Evolutionary conservation across 306 rosid species (phyloP), one percentile per base, ranked within the genome.

Genomic region (Vigna unguiculata): DNA sequence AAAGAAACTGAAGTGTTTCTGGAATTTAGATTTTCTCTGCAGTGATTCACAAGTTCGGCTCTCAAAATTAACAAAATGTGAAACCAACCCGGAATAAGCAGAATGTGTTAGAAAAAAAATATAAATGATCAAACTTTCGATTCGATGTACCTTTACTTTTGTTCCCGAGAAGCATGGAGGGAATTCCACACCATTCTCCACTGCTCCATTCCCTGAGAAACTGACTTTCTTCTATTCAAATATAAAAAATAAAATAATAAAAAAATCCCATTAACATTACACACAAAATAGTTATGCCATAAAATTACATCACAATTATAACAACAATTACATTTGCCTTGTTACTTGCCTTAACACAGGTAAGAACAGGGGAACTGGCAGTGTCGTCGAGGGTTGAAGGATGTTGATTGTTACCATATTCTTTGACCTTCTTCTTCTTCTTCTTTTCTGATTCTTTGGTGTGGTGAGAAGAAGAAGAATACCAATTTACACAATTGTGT

Each of bases 381-480:
- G 98, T 96, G 83, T 92, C 99, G 80, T 90, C 99, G 75, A 96
- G 97, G 68, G 63, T 63, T 49, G 89, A 82, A 72, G 75, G 81
- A 1, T 82, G 86, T 45, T 86, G 87, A 72, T 21, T 78, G 82
- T 80, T 84, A 24, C 86, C 75, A 76, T 57, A 73, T 71, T 83
- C 91, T 84, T 72, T 86, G 68, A 73, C 81, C 40, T 67, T 67
- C 4, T 61, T 61, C 58, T 83, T 83, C 82, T 78, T 84, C 73
- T 70, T 78, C 72, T 79, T 86, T 32, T 81, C 80, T 19, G 78
- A 72, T 55, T 84, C 85, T 11, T 57, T 71, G 30, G 52, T 69
- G 46, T 36, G 62, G 34, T 74, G 72, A 24, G 83, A 84, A 52
- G 77, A 78, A 25, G 87, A 59, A 28, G 77, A 75, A 40, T 59